These are phyloP conservation scores for Lachancea sp. DNA, from an alignment of 805 yeast genomes.

Conservation along the genomic window DNA sequence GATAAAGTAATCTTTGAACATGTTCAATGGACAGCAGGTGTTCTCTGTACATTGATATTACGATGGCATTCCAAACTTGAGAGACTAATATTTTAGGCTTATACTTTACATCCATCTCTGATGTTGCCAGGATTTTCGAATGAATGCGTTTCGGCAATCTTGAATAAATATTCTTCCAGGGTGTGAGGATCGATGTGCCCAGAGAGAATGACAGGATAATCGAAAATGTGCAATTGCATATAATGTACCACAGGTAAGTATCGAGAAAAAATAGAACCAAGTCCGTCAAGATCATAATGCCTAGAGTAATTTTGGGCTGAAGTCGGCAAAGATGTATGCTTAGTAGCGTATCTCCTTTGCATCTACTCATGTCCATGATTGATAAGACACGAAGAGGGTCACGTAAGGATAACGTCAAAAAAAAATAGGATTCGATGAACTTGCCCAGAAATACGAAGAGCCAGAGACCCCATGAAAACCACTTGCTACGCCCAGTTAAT, in stretches of 20 bases:
- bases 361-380: slow-evolving; percentile 46
- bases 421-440: slow-evolving; percentile 71
- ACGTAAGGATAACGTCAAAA: slow-evolving; percentile 61
- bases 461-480: slow-evolving; percentile 69
- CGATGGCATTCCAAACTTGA: slow-evolving; percentile 78
- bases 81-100: slow-evolving; percentile 54
- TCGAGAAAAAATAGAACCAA: slow-evolving; percentile 67
- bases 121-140: slow-evolving; percentile 56
- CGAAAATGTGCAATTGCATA: slow-evolving; percentile 71
- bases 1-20: slow-evolving; percentile 59
- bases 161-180: slow-evolving; percentile 78
- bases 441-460: slow-evolving; percentile 59
- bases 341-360: slow-evolving; percentile 55
- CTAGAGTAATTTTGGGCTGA: slow-evolving; percentile 53
- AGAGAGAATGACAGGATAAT: slow-evolving; percentile 62
- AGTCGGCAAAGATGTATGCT: slow-evolving; percentile 47
- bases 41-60: slow-evolving; percentile 75
- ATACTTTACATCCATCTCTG: slow-evolving; percentile 41
- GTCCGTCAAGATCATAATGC: slow-evolving; percentile 52
- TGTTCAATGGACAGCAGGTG: slow-evolving; percentile 71
- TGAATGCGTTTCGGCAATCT: slow-evolving; percentile 70
- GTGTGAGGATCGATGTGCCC: slow-evolving; percentile 83
- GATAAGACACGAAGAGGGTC: slow-evolving; percentile 70
- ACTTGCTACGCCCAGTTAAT: slow-evolving; percentile 45
- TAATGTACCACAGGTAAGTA: slow-evolving; percentile 79